Evolutionary conservation across 345 rosid genomes (phyloP).

Genomic region (Cardamine chenopodiifolia): DNA sequence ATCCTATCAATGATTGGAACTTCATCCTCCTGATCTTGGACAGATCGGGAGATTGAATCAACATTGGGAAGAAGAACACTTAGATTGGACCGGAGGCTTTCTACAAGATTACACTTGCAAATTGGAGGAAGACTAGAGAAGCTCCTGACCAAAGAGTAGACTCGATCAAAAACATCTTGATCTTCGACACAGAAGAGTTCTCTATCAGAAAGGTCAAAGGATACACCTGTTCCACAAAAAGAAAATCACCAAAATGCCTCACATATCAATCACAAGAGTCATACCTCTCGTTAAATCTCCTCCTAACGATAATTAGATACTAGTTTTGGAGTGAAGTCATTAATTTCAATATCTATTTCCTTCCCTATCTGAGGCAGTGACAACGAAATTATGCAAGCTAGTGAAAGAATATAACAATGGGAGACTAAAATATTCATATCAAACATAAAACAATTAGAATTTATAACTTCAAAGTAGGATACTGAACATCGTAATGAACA

Average conservation of each 20-base stretch:
- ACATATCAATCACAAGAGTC: not conserved
- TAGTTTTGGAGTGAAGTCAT: too few species aligned
- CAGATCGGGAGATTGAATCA: conserved; percentile 68
- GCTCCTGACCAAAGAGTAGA: conserved; percentile 62
- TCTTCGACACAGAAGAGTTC: conserved; percentile 90
- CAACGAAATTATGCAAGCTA: not conserved
- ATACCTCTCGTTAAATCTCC: not conserved
- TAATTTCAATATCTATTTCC: too few species aligned
- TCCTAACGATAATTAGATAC: not conserved
- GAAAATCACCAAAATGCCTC: conserved; percentile 6
- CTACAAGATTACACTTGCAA: conserved; percentile 70
- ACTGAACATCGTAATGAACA: not conserved
- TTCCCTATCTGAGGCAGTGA: not conserved
- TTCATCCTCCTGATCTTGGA: conserved; percentile 58
- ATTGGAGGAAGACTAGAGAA: conserved; percentile 59
- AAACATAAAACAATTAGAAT: not conserved
- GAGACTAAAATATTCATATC: not conserved
- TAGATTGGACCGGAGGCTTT: conserved; percentile 85
- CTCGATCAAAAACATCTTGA: conserved; percentile 84
- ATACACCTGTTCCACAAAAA: conserved; percentile 54
- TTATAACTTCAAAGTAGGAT: not conserved
- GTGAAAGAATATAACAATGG: not conserved
- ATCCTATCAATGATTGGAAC: conserved; percentile 59
- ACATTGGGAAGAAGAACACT: conserved; percentile 94
- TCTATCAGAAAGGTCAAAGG: conserved; percentile 91